Evolutionary conservation across 1,284 basidiomycete genomes (phyloP), one percentile per base, ranked within the genome.

Genomic region (Amylostereum chailletii): DNA sequence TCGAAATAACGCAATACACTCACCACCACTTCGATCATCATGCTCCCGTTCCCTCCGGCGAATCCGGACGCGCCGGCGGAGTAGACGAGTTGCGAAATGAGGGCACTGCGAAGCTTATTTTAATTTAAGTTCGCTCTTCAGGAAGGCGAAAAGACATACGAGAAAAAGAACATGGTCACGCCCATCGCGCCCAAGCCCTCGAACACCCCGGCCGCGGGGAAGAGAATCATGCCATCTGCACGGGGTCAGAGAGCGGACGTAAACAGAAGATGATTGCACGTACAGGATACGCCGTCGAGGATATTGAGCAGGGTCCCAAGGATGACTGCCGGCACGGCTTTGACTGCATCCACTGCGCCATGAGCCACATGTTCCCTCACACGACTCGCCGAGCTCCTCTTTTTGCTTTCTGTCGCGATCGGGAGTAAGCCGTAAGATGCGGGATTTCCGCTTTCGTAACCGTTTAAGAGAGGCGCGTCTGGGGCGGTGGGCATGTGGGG

Each of bases 21-120:
- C 64, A 90, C 86, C 56, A 96, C 91, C 8, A 94, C 91, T 66
- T 98, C 94, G 55, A 98, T 98, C 93, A 97, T 96, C 94, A 98
- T 97, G 49, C 90, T 94, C 6, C 94, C 94, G 67, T 96, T 98
- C 0, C 86, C 91, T 43, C 88, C 86, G 8, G 76, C 76, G 66
- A 98, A 98, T 38, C 87, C 88, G 56, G 89, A 93, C 1, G 90
- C 94, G 1, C 94, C 93, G 9, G 83, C 69, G 0, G 90, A 87
- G 65, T 91, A 98, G 1, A 88, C 78, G 19, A 97, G 69, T 64
- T 99, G 95, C 0, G 91, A 74, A 34, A 96, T 67, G 50, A 95
- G 72, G 47, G 82, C 81, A 1, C 76, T 79, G 50, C 26, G 36
- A 32, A 48, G 38, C 11, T 5, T 5, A 26, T 9, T 10, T n/a